Conservation (phyloP, 306 rosid genomes). For the Clitoria ternatea region DNA sequence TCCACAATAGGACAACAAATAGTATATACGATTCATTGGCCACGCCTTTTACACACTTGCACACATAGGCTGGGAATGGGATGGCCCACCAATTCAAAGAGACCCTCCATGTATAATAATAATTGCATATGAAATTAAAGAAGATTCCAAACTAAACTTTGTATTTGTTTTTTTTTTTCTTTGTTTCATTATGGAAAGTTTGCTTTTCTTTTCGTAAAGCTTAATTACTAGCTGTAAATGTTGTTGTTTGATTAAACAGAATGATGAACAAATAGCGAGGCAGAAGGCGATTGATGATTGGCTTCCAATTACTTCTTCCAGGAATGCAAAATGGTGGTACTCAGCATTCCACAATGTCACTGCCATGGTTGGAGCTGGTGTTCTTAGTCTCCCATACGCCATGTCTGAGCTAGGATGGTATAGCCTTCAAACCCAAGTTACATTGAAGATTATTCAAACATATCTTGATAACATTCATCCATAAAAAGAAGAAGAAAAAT, state of each 20-base stretch:
- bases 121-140: too few relatives aligned
- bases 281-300: slow-evolving; percentile 61
- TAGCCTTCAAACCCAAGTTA: not conserved
- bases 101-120: not conserved
- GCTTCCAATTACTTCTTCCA: slow-evolving; percentile 76
- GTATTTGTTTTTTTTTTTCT: not conserved
- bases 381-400: slow-evolving; percentile 72
- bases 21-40: too few relatives aligned
- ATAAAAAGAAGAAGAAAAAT: not conserved
- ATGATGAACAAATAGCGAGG: slow-evolving; percentile 6
- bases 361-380: slow-evolving; percentile 91
- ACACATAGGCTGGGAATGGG: not conserved
- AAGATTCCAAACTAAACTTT: not conserved
- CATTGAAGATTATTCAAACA: not conserved
- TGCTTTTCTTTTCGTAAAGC: not conserved
- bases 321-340: slow-evolving; percentile 92
- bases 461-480: not conserved
- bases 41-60: not conserved
- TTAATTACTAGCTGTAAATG: not conserved
- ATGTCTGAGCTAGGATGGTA: slow-evolving; percentile 74
- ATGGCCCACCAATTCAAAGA: not conserved
- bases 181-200: not conserved
- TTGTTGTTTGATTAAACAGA: slow-evolving; percentile 17
- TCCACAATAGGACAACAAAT: not conserved
- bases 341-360: slow-evolving; percentile 83